Conservation (phyloP, 768 basidiomycete species). For the Ramaria sp. region DNA sequence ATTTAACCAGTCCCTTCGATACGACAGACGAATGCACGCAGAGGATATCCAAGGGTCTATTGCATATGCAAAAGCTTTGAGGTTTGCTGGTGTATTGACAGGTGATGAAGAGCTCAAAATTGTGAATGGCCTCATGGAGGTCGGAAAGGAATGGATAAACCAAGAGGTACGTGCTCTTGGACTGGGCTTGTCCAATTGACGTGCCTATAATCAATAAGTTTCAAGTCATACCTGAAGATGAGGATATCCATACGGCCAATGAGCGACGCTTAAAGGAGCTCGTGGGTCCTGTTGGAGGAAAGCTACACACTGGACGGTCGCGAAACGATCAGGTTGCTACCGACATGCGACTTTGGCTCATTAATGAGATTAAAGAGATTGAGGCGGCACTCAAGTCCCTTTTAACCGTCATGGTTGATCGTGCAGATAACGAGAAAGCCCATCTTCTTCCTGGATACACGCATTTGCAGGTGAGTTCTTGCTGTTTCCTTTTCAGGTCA, state of each 20-base stretch:
- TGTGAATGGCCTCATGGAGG: slow-evolving; percentile 59
- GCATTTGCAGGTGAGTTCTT: slow-evolving; percentile 73
- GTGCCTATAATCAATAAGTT: slow-evolving; percentile 40
- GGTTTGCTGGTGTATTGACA: slow-evolving; percentile 72
- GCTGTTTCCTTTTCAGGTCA: background rate
- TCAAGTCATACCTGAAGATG: slow-evolving; percentile 70
- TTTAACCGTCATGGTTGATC: slow-evolving; percentile 79
- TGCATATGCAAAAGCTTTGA: slow-evolving; percentile 86
- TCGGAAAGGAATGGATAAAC: slow-evolving; percentile 78
- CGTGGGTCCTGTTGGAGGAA: slow-evolving; percentile 87
- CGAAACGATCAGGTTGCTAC: slow-evolving; percentile 98
- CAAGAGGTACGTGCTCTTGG: slow-evolving; percentile 39
- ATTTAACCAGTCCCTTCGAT: slow-evolving; percentile 92
- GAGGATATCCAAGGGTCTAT: slow-evolving; percentile 92
- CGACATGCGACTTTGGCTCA: slow-evolving; percentile 94
- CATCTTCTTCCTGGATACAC: slow-evolving; percentile 93
- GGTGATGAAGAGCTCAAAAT: slow-evolving; percentile 64
- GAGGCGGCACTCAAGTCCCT: slow-evolving; percentile 63
- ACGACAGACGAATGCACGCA: slow-evolving; percentile 89
- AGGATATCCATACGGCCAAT: slow-evolving; percentile 98
- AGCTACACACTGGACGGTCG: slow-evolving; percentile 93
- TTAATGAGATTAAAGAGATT: slow-evolving; percentile 63
- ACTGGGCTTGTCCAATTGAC: background rate
- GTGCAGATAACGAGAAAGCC: slow-evolving; percentile 90
- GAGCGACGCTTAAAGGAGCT: slow-evolving; percentile 90